Percentiles rank a stretch among this genome's conserved stretches.
phyloP scores from a whole-genome alignment of 495 filamentous ascomycete species.

The Barbatosphaeria neglecta region DNA sequence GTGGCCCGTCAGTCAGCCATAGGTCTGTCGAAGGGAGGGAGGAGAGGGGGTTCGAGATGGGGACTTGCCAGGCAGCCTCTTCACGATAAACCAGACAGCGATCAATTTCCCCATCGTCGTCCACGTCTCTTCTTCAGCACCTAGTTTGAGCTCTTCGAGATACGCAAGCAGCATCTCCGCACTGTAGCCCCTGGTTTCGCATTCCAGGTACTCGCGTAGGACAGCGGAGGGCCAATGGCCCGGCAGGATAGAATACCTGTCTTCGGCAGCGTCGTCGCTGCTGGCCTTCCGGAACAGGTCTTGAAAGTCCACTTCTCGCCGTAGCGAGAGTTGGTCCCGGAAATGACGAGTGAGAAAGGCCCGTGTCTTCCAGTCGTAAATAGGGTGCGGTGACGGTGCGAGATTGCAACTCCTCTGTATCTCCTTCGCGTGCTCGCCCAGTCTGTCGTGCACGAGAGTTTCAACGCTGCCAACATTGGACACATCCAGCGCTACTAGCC shows the following conservation, averaged over 20 bases:
- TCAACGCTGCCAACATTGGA: conserved; percentile 5
- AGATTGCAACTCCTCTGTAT: no score
- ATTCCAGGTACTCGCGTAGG: conserved; percentile 8
- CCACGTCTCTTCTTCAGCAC: not conserved
- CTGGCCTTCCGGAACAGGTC: not conserved
- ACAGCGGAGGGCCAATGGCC: no score
- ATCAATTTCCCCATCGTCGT: conserved; percentile 6
- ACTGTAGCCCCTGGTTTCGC: conserved; percentile 13
- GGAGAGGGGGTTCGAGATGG: not conserved
- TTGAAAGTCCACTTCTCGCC: not conserved
- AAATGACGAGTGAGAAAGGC: conserved; percentile 24
- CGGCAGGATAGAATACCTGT: not conserved
- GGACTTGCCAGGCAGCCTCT: conserved; percentile 8
- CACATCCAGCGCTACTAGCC: conserved; percentile 5
- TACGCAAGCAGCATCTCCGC: conserved; percentile 6
- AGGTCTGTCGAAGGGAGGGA: not conserved
- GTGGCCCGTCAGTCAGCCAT: not conserved
- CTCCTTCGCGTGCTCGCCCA: conserved; percentile 4
- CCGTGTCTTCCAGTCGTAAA: conserved; percentile 28
- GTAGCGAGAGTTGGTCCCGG: conserved; percentile 1
- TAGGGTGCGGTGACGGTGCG: no score
- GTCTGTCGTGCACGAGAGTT: conserved; percentile 2
- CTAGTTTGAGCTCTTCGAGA: not conserved
- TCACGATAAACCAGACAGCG: conserved; percentile 13
- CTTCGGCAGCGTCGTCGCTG: not conserved